Base-by-base conservation (phyloP, 345 rosid genomes). In the Turnera subulata region DNA sequence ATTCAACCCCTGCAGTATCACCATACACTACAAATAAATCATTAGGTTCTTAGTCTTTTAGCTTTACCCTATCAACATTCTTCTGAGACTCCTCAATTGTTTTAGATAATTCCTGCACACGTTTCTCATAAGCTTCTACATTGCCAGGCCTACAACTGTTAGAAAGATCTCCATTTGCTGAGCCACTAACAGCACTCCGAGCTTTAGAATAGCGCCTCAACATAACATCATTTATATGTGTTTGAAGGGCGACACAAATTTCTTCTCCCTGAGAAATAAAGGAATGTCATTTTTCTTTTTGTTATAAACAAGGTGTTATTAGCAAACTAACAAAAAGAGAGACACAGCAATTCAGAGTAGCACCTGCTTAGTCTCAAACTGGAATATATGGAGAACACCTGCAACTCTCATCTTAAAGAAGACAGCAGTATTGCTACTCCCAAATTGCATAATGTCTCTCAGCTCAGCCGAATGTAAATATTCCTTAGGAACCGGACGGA, bases 401-500 rank as follows among this genome's bases (percentile, higher is more conserved):
- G 99, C 99, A 58, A 93, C 99, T 74, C 97, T 80, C 99, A 93
- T 93, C 77, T 89, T 89, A 75, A 89, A 93, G 73, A 89, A 93
- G 38, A 93, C 97, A 64, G 97, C 99, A 62, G 91, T 83, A 64
- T 93, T 89, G 82, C 96, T 93, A 49, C 99, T 93, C 23, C 99
- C 99, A 77, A 93, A 93, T 71, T 89, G 97, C 96, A 93, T 93
- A 71, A 93, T 93, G 73, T 93, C 99, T 73, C 99, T 80, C 55
- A 93, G 58, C 71, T 93, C 97, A 3, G 97, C 93, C 19, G 99
- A 93, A 74, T 93, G 99, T 56, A 93, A 61, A 72, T 93, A 93
- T 60, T 93, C 96, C 65, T 89, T 93, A 9, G 99, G 99, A 73
- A 89, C 97, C 11, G 99, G 96, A 33, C 99, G 96, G 49, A 93